Percentiles rank a stretch among this genome's conserved stretches.
These are phyloP conservation scores for Hordeum vulgare DNA, from an alignment of 176 grass and related monocot species.

Conservation along the genomic window MorexV3_pseudomolecules_assembly NC_058520.1:536658638-536659137, in stretches of 20 bases:
- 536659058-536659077: slow-evolving; percentile 38
- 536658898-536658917: slow-evolving; percentile 43
- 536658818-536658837: slow-evolving; percentile 37
- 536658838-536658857: slow-evolving; percentile 5
- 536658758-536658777: slow-evolving; percentile 29
- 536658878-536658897: slow-evolving; percentile 34
- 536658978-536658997: slow-evolving; percentile 36
- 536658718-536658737: slow-evolving; percentile 37
- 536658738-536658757: background rate
- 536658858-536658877: slow-evolving; percentile 23
- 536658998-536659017: slow-evolving; percentile 45
- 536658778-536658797: slow-evolving; percentile 34
- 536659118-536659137: slow-evolving; percentile 53
- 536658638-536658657: slow-evolving; percentile 44
- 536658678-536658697: background rate
- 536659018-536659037: slow-evolving; percentile 41
- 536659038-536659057: slow-evolving; percentile 51
- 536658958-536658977: background rate
- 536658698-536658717: background rate
- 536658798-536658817: slow-evolving; percentile 21
- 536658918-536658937: slow-evolving; percentile 62
- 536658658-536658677: slow-evolving; percentile 27
- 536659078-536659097: slow-evolving; percentile 68
- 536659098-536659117: slow-evolving; percentile 51
- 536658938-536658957: slow-evolving; percentile 46